Percentiles rank a stretch among this genome's conserved stretches.
These are phyloP conservation scores for Aspergillus ochraceus DNA, from an alignment of 2,329 filamentous ascomycete species.

Conservation along the genomic window DNA sequence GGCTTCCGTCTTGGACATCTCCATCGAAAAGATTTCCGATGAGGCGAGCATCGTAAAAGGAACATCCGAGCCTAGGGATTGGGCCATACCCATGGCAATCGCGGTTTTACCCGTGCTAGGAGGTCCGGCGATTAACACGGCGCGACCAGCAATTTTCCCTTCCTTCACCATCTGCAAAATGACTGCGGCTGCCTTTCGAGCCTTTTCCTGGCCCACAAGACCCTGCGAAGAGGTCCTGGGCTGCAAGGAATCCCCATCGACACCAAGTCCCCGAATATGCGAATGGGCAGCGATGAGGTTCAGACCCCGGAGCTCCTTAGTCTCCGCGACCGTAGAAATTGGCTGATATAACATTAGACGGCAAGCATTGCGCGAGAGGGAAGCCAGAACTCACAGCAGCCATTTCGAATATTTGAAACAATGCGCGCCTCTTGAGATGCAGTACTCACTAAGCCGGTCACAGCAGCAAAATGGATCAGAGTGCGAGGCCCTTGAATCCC, in stretches of 20 bases:
- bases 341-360: slow-evolving; percentile 40
- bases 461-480: slow-evolving; percentile 14
- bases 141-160: slow-evolving; percentile 94
- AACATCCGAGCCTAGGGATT: slow-evolving; percentile 89
- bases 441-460: slow-evolving; percentile 3
- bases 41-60: slow-evolving; percentile 95
- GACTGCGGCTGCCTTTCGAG: slow-evolving; percentile 91
- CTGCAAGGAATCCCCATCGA: slow-evolving; percentile 87
- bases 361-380: background rate
- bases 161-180: slow-evolving; percentile 99
- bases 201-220: slow-evolving; percentile 93
- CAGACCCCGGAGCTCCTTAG: slow-evolving; percentile 91
- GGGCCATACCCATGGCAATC: slow-evolving; percentile 98
- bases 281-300: slow-evolving; percentile 98
- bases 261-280: slow-evolving; percentile 92
- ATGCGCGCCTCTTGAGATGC: slow-evolving; percentile 8
- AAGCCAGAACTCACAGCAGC: slow-evolving; percentile 34
- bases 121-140: slow-evolving; percentile 90
- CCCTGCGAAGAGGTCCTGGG: slow-evolving; percentile 84
- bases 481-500: slow-evolving; percentile 9
- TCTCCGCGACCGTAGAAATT: slow-evolving; percentile 86
- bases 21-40: slow-evolving; percentile 96
- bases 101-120: slow-evolving; percentile 98
- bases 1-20: slow-evolving; percentile 99
- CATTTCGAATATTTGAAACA: slow-evolving; percentile 26